A percentile compares a stretch with the other conserved stretches of the same genome.
Evolutionary conservation across 208 protist genomes (phyloP).

Genomic region (Vickermania ingenoplastis): DNA sequence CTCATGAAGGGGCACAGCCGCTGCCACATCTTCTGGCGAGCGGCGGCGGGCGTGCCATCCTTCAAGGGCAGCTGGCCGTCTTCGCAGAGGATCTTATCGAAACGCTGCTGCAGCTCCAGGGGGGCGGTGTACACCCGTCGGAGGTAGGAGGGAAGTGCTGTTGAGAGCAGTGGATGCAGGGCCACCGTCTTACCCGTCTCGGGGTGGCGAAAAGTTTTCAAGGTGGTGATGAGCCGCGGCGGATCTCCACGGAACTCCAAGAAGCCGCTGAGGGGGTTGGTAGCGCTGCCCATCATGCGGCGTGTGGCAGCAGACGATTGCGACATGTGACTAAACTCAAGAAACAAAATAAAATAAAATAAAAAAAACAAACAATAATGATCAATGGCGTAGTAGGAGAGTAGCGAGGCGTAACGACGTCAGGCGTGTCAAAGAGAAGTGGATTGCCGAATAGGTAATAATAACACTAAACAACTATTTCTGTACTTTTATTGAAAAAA

Average conservation of each 20-base stretch:
- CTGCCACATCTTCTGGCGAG: slow-evolving; percentile 28
- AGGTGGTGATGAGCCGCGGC: slow-evolving; percentile 49
- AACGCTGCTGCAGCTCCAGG: slow-evolving; percentile 15
- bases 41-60: slow-evolving; percentile 26
- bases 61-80: slow-evolving; percentile 72
- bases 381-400: no score
- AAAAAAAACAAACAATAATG: slow-evolving; percentile 12
- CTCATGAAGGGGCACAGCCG: slow-evolving; percentile 56
- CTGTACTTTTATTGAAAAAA: no score
- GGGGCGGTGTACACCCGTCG: slow-evolving; percentile 34
- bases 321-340: not conserved
- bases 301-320: not conserved
- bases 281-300: slow-evolving; percentile 27
- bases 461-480: no score
- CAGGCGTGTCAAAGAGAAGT: no score
- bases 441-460: no score
- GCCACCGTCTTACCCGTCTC: slow-evolving; percentile 67
- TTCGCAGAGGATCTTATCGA: slow-evolving; percentile 74
- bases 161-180: slow-evolving; percentile 66
- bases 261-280: slow-evolving; percentile 79
- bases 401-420: no score
- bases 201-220: slow-evolving; percentile 56
- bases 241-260: slow-evolving; percentile 73
- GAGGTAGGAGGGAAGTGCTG: slow-evolving; percentile 58
- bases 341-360: not conserved